Percentiles rank a stretch among this genome's conserved stretches.
phyloP scores from a whole-genome alignment of 2,329 filamentous ascomycete genomes.

The Graphiopsis chlorocephala region DNA sequence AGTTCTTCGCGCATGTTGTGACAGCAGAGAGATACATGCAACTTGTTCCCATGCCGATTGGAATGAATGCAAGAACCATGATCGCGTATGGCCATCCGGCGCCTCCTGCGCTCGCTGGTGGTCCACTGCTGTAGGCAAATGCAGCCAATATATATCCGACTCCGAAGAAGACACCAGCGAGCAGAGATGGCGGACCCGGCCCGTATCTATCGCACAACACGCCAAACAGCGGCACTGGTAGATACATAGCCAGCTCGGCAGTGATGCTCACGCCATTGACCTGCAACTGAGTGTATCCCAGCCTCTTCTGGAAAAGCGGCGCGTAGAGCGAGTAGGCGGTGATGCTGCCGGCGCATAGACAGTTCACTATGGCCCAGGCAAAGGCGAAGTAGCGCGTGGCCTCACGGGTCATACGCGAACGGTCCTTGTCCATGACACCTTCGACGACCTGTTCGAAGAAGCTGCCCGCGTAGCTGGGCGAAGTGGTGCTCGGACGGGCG shows the following conservation, averaged over 20 bases:
- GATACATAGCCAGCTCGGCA: slow-evolving; percentile 83
- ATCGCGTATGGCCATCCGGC: slow-evolving; percentile 69
- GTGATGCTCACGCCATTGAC: slow-evolving; percentile 88
- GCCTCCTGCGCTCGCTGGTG: slow-evolving; percentile 51
- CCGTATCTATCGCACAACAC: slow-evolving; percentile 89
- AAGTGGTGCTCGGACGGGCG: slow-evolving; percentile 36
- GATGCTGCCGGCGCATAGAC: slow-evolving; percentile 84
- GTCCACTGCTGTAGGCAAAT: slow-evolving; percentile 65
- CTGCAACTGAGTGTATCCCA: slow-evolving; percentile 86
- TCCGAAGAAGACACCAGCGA: slow-evolving; percentile 73
- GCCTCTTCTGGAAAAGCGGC: slow-evolving; percentile 78
- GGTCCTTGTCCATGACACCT: slow-evolving; percentile 58
- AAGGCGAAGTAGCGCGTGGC: slow-evolving; percentile 56
- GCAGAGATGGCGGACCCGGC: slow-evolving; percentile 70
- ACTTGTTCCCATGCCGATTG: slow-evolving; percentile 78
- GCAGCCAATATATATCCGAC: slow-evolving; percentile 81
- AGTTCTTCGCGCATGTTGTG: slow-evolving; percentile 98
- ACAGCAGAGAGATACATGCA: slow-evolving; percentile 87
- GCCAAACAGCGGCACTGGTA: slow-evolving; percentile 85
- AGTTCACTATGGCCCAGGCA: slow-evolving; percentile 59
- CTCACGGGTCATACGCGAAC: slow-evolving; percentile 52
- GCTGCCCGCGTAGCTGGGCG: slow-evolving; percentile 48
- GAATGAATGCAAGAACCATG: slow-evolving; percentile 83
- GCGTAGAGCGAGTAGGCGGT: slow-evolving; percentile 93
- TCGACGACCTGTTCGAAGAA: slow-evolving; percentile 62